These are phyloP conservation scores for Heliosperma pusillum DNA, from an alignment of 148 eudicot genomes.

Conservation along the genomic window DNA sequence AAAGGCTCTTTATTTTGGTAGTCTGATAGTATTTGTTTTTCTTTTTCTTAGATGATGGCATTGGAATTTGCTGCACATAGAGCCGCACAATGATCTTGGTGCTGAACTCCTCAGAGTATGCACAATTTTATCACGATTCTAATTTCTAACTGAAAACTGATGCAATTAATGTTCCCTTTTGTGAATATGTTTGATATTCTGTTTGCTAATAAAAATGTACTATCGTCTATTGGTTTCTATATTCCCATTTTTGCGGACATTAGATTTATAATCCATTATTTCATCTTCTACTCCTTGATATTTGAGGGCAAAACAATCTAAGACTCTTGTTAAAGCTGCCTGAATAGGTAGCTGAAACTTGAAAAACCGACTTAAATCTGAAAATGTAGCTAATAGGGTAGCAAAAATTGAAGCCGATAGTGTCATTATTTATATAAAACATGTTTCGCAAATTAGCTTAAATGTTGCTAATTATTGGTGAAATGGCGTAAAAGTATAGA, in stretches of 20 bases:
- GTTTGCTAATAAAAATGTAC: not conserved
- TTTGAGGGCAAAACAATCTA: too few relatives aligned
- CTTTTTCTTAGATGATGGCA: not conserved
- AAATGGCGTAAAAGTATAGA: too few relatives aligned
- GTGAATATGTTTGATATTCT: not conserved
- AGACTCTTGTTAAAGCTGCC: too few relatives aligned
- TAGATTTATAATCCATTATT: not conserved
- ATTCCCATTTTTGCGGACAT: not conserved
- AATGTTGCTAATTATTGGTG: too few relatives aligned
- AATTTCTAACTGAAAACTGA: not conserved
- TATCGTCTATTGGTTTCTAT: not conserved
- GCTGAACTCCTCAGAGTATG: not conserved
- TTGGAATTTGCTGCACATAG: not conserved
- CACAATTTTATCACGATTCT: not conserved
- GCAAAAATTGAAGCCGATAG: too few relatives aligned
- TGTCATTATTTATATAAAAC: too few relatives aligned
- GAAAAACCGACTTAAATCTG: too few relatives aligned
- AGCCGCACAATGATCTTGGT: not conserved
- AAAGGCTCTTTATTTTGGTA: not conserved
- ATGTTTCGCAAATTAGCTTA: too few relatives aligned
- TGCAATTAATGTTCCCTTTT: not conserved
- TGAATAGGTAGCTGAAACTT: too few relatives aligned
- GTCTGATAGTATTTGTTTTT: constrained; percentile 1
- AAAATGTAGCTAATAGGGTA: too few relatives aligned
- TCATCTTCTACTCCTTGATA: not conserved